Evolutionary conservation across 2,329 filamentous ascomycete genomes (phyloP), one percentile per base, ranked within the genome.

Genomic region (Daldinia sp.): DNA sequence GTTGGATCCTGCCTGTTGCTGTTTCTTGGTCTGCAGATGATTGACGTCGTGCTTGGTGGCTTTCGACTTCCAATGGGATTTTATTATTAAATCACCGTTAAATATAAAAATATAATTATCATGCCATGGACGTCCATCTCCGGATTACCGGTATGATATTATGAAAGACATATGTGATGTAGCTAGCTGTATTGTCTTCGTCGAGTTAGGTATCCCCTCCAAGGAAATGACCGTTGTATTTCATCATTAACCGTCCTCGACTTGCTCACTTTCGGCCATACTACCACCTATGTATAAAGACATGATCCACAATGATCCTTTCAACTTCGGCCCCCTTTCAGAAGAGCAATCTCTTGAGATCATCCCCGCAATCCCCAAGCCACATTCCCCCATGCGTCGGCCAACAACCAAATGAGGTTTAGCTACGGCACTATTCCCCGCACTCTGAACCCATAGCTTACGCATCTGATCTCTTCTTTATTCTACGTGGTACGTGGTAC

Each of bases 311-410:
- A 32, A 30, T 32, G 30, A 3, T 32, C 15, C 25, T 29, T 48
- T 19, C n/a, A 19, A 32, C 19, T 15, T 21, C n/a, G n/a, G 21
- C 19, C 10, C 6, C 32, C 7, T 34, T 35, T 23, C 11, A 30
- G 11, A 10, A n/a, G 37, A 41, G n/a, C 15, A 34, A 35, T 21
- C 29, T 21, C 29, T 37, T 13, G 52, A 1, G 30, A 56, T 43
- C 21, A 30, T 11, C 45, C 43, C 45, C 45, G 45, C 45, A 48
- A 30, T 48, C 45, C 45, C 45, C 45, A 30, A 48, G 25, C 45
- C 30, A 10, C 45, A 11, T 29, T 19, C 27, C 6, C 27, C 25
- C 27, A 17, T 48, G 45, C 43, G n/a, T 30, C 43, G 23, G 43
- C n/a, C 15, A 17, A 48, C 17, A 29, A 13, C 43, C 27, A 0